Evolutionary conservation across 169 alveolate genomes (phyloP).

Genomic region (Plasmodium chabaudi): DNA sequence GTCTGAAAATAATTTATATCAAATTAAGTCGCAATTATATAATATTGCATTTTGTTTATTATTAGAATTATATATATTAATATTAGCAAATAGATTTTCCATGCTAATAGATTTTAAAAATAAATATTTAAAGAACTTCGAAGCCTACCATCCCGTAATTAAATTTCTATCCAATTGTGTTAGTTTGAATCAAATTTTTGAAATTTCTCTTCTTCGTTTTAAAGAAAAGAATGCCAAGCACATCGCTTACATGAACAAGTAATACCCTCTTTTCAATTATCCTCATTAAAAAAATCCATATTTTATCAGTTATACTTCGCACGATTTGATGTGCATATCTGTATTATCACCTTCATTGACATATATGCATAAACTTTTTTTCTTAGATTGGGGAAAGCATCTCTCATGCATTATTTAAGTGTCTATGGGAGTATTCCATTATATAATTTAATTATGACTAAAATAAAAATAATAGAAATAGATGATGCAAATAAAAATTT

Average conservation of each 20-base stretch:
- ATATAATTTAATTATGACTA: conserved; percentile 57
- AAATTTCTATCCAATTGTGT: conserved; percentile 57
- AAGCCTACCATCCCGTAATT: conserved; percentile 68
- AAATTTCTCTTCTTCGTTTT: conserved; percentile 69
- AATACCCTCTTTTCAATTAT: not conserved
- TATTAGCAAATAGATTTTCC: conserved; percentile 46
- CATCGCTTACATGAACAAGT: conserved; percentile 70
- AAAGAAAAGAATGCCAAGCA: conserved; percentile 66
- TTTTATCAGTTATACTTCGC: not conserved
- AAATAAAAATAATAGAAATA: conserved; percentile 66
- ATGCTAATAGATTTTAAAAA: conserved; percentile 45
- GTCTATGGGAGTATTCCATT: conserved; percentile 63
- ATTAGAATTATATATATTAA: conserved; percentile 57
- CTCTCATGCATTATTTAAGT: conserved; percentile 59
- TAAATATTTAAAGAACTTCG: conserved; percentile 59
- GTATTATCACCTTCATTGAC: not conserved
- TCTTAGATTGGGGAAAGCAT: conserved; percentile 58
- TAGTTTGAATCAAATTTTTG: conserved; percentile 64
- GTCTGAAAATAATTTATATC: conserved; percentile 73
- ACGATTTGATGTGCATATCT: not conserved
- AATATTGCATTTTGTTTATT: conserved; percentile 63
- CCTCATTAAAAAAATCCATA: not conserved
- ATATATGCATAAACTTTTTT: not conserved
- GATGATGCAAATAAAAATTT: conserved; percentile 59
- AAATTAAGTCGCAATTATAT: conserved; percentile 61